phyloP scores from a whole-genome alignment of 2,329 filamentous ascomycete genomes.

The Penicillium sp. region DNA sequence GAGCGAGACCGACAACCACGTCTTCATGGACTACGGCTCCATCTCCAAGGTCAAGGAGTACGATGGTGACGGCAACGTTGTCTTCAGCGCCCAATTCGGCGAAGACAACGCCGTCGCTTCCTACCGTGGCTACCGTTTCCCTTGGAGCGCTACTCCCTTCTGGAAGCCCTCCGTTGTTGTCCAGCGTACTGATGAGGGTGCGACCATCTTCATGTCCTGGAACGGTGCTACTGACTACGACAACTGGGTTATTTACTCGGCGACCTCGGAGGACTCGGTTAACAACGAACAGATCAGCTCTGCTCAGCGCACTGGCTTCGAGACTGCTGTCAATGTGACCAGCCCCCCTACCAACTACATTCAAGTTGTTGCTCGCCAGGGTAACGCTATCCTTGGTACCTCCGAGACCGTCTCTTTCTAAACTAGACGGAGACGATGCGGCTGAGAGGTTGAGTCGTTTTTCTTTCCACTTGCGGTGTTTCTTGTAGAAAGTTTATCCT shows the following conservation, averaged over 20 bases:
- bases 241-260: constrained; percentile 32
- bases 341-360: constrained; percentile 20
- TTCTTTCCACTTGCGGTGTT: neutral
- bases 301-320: constrained; percentile 28
- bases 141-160: constrained; percentile 20
- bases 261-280: constrained; percentile 15
- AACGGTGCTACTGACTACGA: constrained; percentile 37
- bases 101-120: constrained; percentile 23
- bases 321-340: constrained; percentile 21
- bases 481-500: neutral
- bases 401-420: constrained; percentile 18
- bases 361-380: constrained; percentile 30
- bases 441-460: neutral
- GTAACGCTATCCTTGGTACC: constrained; percentile 21
- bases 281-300: constrained; percentile 20
- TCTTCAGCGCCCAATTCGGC: constrained; percentile 31
- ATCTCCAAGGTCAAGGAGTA: constrained; percentile 32
- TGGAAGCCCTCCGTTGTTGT: constrained; percentile 17
- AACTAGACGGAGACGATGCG: neutral
- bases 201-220: constrained; percentile 38
- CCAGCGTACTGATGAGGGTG: neutral
- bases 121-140: constrained; percentile 28
- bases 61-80: constrained; percentile 24
- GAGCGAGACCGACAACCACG: constrained; percentile 10
- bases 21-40: constrained; percentile 33